Evolutionary conservation across 305 asterid species (phyloP), one percentile per base, ranked within the genome.

Genomic region (Andrographis paniculata): DNA sequence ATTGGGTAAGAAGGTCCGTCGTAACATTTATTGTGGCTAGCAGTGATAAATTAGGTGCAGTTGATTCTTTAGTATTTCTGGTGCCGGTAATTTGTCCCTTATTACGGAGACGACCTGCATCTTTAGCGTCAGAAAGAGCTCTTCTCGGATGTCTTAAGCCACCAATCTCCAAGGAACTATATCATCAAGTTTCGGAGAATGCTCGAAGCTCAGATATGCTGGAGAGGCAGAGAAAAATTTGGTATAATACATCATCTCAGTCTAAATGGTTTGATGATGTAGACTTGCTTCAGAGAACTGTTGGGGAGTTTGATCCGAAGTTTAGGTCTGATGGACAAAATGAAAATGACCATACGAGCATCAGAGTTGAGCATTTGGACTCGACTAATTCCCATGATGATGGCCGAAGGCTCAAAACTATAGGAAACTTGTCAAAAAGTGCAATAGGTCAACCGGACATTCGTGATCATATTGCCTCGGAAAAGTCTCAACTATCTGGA

Each of bases 31-130:
- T 87, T 59, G 87, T 95, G 11, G 84, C 95, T 50, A 83, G 86
- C 56, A 92, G 96, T 61, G 99, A 87, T 66, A 77, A 62, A 72
- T 71, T 92, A 60, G 96, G 96, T 62, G 96, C 99, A n/a, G 93
- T 92, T 15, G 99, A 87, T 79, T 92, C 99, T 20, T 87, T 77
- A 66, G 95, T 87, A 71, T 92, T 79, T 74, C 91, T 92, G 60
- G 96, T 77, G 45, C 96, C 96, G 16, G 69, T 92, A 53, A 77
- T 92, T 59, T 85, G 84, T 42, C 91, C 95, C 37, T 81, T 92
- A 66, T 77, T 92, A 41, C 93, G 94, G 24, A 71, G 99, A 67
- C 94, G 84, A 56, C 96, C 99, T 23, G 80, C 96, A 46, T 92
- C 99, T 48, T 72, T 92, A 61, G 94, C 95, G 59, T 79, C 96